Evolutionary conservation across 2,329 filamentous ascomycete species (phyloP).

Genomic region (Apiospora kogelbergensis): DNA sequence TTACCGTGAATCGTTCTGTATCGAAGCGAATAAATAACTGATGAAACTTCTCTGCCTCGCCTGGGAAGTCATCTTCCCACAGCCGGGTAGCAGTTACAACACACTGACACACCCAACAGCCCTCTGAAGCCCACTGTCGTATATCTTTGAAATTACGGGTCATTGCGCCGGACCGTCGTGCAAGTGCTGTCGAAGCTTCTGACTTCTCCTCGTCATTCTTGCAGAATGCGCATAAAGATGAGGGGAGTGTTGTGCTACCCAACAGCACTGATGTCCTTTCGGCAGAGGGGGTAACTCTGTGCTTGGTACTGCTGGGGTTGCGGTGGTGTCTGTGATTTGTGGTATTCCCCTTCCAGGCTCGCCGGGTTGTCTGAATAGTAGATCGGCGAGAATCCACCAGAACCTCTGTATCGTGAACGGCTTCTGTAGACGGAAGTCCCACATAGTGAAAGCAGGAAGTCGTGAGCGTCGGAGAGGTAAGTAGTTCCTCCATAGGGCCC

Average conservation of each 20-base stretch:
- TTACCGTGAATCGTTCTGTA: slow-evolving; percentile 8
- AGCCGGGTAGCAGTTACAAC: neutral
- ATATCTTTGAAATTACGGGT: neutral
- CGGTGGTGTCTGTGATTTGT: no score
- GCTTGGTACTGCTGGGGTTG: no score
- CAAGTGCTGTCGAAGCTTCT: neutral
- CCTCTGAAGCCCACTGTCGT: neutral
- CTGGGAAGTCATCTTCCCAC: neutral
- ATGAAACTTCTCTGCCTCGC: neutral
- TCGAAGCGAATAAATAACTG: slow-evolving; percentile 11
- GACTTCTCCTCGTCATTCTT: neutral
- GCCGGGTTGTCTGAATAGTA: no score
- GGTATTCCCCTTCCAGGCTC: no score
- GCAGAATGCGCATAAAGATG: neutral
- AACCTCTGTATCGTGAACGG: no score
- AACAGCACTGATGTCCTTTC: neutral
- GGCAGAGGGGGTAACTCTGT: no score
- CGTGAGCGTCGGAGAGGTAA: no score
- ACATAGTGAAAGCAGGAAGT: no score
- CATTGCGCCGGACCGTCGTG: neutral
- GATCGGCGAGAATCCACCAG: no score
- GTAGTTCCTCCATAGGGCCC: no score
- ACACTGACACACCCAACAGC: neutral
- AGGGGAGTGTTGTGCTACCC: neutral
- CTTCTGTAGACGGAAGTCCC: no score